Evolutionary conservation across 306 rosid genomes (phyloP).

Genomic region (Carpinus viminea): DNA sequence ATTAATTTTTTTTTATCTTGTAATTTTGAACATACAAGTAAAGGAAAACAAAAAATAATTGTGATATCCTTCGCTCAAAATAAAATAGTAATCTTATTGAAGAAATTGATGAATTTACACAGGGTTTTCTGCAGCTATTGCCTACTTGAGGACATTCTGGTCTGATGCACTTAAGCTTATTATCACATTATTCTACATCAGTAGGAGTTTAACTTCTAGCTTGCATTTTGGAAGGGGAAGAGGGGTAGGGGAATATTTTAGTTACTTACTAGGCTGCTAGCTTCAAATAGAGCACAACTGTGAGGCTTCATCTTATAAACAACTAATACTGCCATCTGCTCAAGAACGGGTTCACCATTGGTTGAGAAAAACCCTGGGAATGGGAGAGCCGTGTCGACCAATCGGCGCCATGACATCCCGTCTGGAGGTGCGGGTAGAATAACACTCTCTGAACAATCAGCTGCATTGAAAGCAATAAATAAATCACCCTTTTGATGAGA

Average conservation of each 20-base stretch:
- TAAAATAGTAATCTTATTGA: conserved; percentile 2
- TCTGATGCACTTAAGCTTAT: conserved; percentile 7
- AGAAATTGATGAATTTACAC: conserved; percentile 15
- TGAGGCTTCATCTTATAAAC: conserved; percentile 59
- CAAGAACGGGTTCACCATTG: conserved; percentile 46
- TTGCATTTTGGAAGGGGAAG: background rate
- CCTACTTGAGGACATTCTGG: background rate
- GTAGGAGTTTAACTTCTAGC: background rate
- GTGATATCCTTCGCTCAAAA: background rate
- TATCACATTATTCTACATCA: background rate
- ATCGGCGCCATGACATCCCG: conserved; percentile 61
- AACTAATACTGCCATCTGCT: conserved; percentile 34
- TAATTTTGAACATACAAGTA: background rate
- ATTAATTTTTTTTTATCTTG: background rate
- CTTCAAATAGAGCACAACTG: conserved; percentile 79
- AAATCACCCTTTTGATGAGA: conserved; percentile 49
- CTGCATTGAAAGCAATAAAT: conserved; percentile 70
- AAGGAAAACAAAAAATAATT: background rate
- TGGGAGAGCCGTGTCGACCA: conserved; percentile 84
- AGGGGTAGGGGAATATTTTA: conserved; percentile 13
- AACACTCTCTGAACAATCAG: conserved; percentile 53
- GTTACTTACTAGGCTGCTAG: conserved; percentile 29
- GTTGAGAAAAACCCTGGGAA: conserved; percentile 74
- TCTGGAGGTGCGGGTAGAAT: conserved; percentile 56
- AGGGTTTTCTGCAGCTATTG: conserved; percentile 1